Evolutionary conservation across 1,284 basidiomycete genomes (phyloP), one percentile per base, ranked within the genome.

Genomic region (Vanrija sp.): DNA sequence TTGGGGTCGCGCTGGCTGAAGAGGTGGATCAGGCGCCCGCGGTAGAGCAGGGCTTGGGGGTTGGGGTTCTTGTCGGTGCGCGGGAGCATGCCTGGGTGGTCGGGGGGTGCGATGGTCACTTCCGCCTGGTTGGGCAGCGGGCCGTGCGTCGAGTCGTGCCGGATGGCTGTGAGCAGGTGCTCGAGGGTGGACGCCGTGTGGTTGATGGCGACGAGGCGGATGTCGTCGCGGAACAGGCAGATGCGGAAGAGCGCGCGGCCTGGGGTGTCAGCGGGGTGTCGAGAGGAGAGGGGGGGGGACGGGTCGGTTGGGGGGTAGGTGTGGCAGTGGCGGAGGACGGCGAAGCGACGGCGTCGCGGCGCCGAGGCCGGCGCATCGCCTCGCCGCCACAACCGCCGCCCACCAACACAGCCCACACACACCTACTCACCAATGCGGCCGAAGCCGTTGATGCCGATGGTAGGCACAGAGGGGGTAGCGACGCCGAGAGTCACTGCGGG

Each of bases 71-170:
- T 59, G 19, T 38, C 50, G 22, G 66, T 65, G 7, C 66, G 57
- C 19, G 56, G 44, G 14, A 74, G 61, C 20, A 64, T 60, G 31
- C 47, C 61, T n/a, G 69, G 67, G 60, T 74, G 67, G 50, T 67
- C 62, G 9, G 60, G 39, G 6, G 67, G 65, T 1, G 61, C 60
- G 58, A 74, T 57, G 39, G 57, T 50, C 41, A 76, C 59, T 12
- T 76, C 69, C 41, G 39, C 38, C 0, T 66, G 54, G 46, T 65
- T 59, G 9, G 49, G 47, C 50, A 59, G 67, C 8, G 49, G 48
- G 25, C 76, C 76, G 55, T 78, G 76, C 15, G 76, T 78, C 31
- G 73, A 75, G 62, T 78, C 76, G 59, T 72, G 71, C 41, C 62
- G 67, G 54, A 75, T 73, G 9, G 71, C 70, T 18, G 61, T 64